A percentile compares a stretch with the other conserved stretches of the same genome.
Conservation (phyloP, 768 basidiomycete species). For the Boletus bicolor region DNA sequence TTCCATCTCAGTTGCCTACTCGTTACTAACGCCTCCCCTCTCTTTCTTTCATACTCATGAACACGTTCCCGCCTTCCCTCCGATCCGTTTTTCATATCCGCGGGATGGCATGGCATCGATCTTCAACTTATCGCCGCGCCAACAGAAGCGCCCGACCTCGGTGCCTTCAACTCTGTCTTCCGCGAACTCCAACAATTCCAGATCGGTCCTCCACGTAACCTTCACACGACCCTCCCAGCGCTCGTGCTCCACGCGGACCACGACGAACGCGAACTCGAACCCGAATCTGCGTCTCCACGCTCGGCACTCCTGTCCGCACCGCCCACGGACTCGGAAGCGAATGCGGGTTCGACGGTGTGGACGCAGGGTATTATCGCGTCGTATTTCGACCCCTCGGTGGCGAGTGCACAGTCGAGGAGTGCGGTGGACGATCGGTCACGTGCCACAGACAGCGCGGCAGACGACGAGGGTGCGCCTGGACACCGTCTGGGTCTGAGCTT, state of each 20-base stretch:
- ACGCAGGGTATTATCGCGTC: conserved; percentile 53
- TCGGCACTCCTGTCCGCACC: conserved; percentile 23
- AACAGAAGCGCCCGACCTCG: conserved; percentile 66
- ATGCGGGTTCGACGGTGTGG: conserved; percentile 64
- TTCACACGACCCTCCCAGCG: conserved; percentile 17
- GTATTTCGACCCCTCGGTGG: conserved; percentile 44
- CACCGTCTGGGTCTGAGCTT: background rate
- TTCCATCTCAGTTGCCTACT: background rate
- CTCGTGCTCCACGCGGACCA: conserved; percentile 6
- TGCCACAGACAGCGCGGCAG: conserved; percentile 19
- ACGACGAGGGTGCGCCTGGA: conserved; percentile 8
- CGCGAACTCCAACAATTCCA: conserved; percentile 61
- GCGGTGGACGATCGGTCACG: conserved; percentile 29
- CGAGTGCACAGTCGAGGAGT: conserved; percentile 25
- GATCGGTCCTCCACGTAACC: conserved; percentile 36
- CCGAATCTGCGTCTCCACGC: conserved; percentile 29
- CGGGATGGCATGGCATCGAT: background rate
- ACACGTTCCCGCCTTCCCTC: background rate
- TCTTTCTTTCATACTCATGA: background rate
- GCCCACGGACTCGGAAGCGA: conserved; percentile 37
- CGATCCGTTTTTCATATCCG: conserved; percentile 14
- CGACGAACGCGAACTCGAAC: conserved; percentile 25
- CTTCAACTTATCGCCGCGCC: background rate
- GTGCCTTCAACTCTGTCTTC: conserved; percentile 67
- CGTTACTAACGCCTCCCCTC: background rate